A percentile compares a stretch with the other conserved stretches of the same genome.
phyloP scores from a whole-genome alignment of 495 filamentous ascomycete species.

The Penicillium argentinense region DNA sequence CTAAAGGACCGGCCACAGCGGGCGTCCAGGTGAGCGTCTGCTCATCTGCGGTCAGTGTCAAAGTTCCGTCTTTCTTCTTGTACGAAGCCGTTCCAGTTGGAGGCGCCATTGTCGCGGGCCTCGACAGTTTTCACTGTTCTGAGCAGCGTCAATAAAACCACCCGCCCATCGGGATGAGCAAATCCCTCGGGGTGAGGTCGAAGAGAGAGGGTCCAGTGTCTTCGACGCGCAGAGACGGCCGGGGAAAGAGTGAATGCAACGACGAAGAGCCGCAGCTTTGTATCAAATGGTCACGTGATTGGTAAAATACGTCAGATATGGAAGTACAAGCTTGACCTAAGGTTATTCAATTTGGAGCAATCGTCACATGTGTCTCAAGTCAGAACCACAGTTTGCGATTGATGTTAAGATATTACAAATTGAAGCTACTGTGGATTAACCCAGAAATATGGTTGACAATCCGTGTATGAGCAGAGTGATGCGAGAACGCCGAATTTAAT shows the following conservation, averaged over 20 bases:
- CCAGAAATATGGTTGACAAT: neutral
- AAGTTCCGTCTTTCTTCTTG: constrained; percentile 94
- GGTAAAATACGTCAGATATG: too few relatives aligned
- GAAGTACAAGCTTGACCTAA: too few relatives aligned
- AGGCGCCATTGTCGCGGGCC: constrained; percentile 51
- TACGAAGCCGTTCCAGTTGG: constrained; percentile 73
- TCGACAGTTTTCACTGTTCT: constrained; percentile 48
- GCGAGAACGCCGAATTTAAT: constrained; percentile 1
- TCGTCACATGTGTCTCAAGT: too few relatives aligned
- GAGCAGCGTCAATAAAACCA: constrained; percentile 35
- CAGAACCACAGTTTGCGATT: too few relatives aligned
- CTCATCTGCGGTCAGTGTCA: constrained; percentile 69
- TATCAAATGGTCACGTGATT: constrained; percentile 17
- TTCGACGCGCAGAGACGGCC: constrained; percentile 17
- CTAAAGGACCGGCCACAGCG: constrained; percentile 45
- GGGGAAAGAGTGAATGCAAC: constrained; percentile 12
- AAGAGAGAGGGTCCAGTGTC: constrained; percentile 24
- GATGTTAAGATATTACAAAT: too few relatives aligned
- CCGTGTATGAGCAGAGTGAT: constrained; percentile 21
- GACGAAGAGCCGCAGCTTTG: constrained; percentile 21
- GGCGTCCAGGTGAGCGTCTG: constrained; percentile 80
- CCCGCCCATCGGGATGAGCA: constrained; percentile 46
- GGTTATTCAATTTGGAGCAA: too few relatives aligned
- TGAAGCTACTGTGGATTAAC: too few relatives aligned
- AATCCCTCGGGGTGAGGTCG: constrained; percentile 23